Percentiles rank a stretch among this genome's conserved stretches.
Evolutionary conservation across 2,329 filamentous ascomycete species (phyloP).

Genomic region (Aaosphaeria pasadenensis): DNA sequence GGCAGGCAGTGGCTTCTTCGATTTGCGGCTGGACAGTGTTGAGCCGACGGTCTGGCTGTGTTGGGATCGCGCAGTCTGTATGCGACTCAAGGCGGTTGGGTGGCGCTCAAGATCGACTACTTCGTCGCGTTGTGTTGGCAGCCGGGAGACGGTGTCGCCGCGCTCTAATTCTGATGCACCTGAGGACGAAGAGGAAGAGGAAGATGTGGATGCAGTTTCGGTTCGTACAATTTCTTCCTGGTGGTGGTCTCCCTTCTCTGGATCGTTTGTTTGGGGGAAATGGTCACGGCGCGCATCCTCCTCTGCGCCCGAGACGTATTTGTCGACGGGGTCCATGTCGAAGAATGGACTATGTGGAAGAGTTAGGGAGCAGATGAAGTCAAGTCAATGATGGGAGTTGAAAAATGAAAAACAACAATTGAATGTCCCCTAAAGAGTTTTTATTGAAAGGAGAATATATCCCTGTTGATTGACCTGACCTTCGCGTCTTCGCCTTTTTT

Average conservation of each 20-base stretch:
- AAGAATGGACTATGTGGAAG: no score
- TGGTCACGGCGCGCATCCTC: conserved; percentile 49
- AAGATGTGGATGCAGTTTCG: conserved; percentile 48
- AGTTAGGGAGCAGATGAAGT: no score
- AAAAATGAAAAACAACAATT: no score
- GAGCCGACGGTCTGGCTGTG: conserved; percentile 70
- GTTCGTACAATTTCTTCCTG: conserved; percentile 55
- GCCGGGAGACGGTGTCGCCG: conserved; percentile 52
- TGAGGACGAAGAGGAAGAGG: conserved; percentile 45
- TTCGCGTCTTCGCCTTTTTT: no score
- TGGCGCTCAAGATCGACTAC: conserved; percentile 59
- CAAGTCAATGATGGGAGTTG: no score
- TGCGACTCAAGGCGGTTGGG: conserved; percentile 66
- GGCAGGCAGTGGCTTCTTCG: conserved; percentile 57
- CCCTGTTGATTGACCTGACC: no score
- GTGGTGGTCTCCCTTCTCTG: conserved; percentile 38
- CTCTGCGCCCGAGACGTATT: conserved; percentile 54
- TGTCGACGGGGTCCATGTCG: conserved; percentile 53
- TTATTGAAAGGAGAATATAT: no score
- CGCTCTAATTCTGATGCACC: conserved; percentile 37
- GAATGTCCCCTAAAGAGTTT: no score
- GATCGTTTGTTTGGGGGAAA: conserved; percentile 31
- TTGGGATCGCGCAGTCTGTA: conserved; percentile 68
- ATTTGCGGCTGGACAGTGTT: conserved; percentile 47
- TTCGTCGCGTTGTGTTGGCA: conserved; percentile 61